Evolutionary conservation across 768 basidiomycete genomes (phyloP).

Genomic region (Trametes sanguinea): DNA sequence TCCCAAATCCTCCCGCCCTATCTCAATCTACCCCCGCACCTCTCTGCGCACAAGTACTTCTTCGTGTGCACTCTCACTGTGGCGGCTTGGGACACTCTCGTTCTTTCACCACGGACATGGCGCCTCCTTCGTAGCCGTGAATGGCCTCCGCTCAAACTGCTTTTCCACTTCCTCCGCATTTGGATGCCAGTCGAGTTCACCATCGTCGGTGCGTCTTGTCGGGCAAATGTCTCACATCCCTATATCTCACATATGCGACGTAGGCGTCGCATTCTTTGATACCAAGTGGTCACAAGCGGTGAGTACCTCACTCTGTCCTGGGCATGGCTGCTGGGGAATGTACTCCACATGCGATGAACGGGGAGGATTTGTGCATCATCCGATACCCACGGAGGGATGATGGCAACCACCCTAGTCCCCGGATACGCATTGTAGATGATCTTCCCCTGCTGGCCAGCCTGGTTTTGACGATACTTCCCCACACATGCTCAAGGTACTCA

Average conservation of each 20-base stretch:
- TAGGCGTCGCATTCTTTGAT: constrained; percentile 84
- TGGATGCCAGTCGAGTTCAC: constrained; percentile 83
- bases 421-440: neutral
- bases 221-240: constrained; percentile 3
- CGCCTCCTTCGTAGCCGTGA: constrained; percentile 59
- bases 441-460: neutral
- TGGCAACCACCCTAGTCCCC: neutral
- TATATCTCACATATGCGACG: constrained; percentile 6
- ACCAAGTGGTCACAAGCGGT: constrained; percentile 63
- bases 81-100: constrained; percentile 87
- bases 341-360: neutral
- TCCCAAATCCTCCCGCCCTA: constrained; percentile 54
- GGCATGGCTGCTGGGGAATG: neutral
- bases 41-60: constrained; percentile 87
- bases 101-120: constrained; percentile 79
- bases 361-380: neutral
- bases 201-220: constrained; percentile 57
- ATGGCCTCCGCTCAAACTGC: constrained; percentile 78
- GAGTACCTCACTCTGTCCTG: constrained; percentile 22
- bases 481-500: neutral
- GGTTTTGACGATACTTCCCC: neutral
- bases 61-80: constrained; percentile 88
- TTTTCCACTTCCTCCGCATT: constrained; percentile 72
- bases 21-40: constrained; percentile 73
- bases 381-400: constrained; percentile 9